A percentile compares a stretch with the other conserved stretches of the same genome.
Evolutionary conservation across 2,329 filamentous ascomycete species (phyloP).

Genomic region (Talaromyces sp.): DNA sequence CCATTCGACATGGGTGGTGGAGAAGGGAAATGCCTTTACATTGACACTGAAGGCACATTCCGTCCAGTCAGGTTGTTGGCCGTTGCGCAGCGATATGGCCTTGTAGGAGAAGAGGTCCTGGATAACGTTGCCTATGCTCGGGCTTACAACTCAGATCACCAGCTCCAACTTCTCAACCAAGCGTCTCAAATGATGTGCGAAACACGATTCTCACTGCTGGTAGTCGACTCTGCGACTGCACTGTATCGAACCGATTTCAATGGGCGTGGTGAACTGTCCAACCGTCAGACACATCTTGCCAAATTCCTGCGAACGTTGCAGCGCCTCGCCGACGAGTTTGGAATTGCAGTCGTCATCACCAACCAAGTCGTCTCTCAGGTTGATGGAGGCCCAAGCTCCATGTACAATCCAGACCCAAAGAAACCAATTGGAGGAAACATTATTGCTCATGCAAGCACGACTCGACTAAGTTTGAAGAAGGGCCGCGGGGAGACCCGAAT

Average conservation of each 20-base stretch:
- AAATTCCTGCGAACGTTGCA: slow-evolving; percentile 46
- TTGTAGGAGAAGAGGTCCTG: slow-evolving; percentile 93
- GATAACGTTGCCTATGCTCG: slow-evolving; percentile 98
- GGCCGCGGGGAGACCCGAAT: slow-evolving; percentile 91
- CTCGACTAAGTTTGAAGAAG: slow-evolving; percentile 89
- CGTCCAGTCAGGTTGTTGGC: slow-evolving; percentile 83
- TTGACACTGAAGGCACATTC: slow-evolving; percentile 97
- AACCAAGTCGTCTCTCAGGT: slow-evolving; percentile 99
- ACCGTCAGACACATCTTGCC: slow-evolving; percentile 60
- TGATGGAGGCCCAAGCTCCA: slow-evolving; percentile 88
- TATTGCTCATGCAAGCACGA: slow-evolving; percentile 95
- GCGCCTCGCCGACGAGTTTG: slow-evolving; percentile 65
- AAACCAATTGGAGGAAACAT: slow-evolving; percentile 99
- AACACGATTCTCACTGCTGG: slow-evolving; percentile 89
- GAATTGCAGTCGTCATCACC: slow-evolving; percentile 96
- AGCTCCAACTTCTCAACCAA: slow-evolving; percentile 89
- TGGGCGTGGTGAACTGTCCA: slow-evolving; percentile 94
- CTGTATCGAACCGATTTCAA: slow-evolving; percentile 95
- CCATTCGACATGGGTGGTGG: slow-evolving; percentile 99
- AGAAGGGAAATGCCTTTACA: slow-evolving; percentile 96
- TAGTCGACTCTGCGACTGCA: slow-evolving; percentile 93
- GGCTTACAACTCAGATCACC: slow-evolving; percentile 97
- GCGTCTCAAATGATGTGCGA: slow-evolving; percentile 99
- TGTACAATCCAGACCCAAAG: slow-evolving; percentile 99
- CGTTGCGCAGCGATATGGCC: slow-evolving; percentile 87